Base-by-base conservation (phyloP, 768 basidiomycete genomes). In the Termitomyces sp. region DNA sequence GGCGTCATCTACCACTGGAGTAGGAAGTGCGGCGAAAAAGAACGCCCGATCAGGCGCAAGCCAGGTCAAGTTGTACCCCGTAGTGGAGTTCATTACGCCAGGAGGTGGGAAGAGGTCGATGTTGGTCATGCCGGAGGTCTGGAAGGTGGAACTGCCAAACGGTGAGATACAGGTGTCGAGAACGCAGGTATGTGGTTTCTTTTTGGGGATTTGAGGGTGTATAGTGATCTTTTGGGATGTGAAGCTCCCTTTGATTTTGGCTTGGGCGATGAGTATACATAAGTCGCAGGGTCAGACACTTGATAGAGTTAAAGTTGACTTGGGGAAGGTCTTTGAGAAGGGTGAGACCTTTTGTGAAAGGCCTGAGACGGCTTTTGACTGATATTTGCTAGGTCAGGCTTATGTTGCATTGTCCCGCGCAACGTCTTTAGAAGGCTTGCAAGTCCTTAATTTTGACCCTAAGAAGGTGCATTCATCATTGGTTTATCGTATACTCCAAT, bases 211-310 rank as follows among this genome's bases (percentile, higher is more conserved):
- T 55, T n/a, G 11, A 14, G 54, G 29, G 31, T 3, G n/a, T 15
- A 45, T 40, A 20, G 32, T 46, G 42, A 60, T 42, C 4, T 46
- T 48, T 49, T 36, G n/a, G n/a, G 17, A 38, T 11, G 32, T 55
- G 9, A 65, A 96, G 92, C 72, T 96, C 2, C 94, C 93, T 0
- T 71, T 98, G 31, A 95, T 97, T 61, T 80, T 96, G 43, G 83
- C 96, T 0, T 98, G 96, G 96, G 96, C 96, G 0, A 96, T 98
- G 93, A 92, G 90, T 51, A 98, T 98, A 64, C 97, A 99, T 74
- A 99, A 99, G 72, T 92, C 91, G 11, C 97, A 99, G 73, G 97
- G 97, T 10, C 97, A 98, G 73, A 98, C 97, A 0, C 79, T 99
- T 10, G 91, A 95, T 31, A 86, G 94, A 50, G 96, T 98, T 67